Evolutionary conservation across 352 stramenopile species (phyloP), one percentile per base, ranked within the genome.

Genomic region (Plasmopara muralis): DNA sequence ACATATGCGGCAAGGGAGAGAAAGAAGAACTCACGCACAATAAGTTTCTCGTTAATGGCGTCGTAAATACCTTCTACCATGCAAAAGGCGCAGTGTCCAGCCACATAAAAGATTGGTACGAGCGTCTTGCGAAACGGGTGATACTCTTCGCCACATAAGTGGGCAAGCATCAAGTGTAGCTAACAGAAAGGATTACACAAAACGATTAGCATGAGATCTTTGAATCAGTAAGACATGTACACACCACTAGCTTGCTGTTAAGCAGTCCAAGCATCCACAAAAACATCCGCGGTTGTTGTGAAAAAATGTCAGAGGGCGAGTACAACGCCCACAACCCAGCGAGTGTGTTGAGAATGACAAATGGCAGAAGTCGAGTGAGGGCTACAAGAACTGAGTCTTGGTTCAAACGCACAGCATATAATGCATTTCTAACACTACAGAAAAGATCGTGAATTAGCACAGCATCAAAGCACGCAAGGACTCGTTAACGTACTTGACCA

Each of bases 71-170:
- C 81, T 58, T 93, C 74, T 47, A 88, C 43, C 74, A 90, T 86
- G 48, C 78, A 80, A 62, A 91, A 93, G 35, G 72, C 68, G 58
- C 74, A 87, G 57, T 94, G 83, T 20, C 71, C 83, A 13, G 83
- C 83, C 16, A 94, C 82, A 64, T 90, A 94, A 54, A 94, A 90
- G 50, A 94, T 86, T n/a, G 83, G 83, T 48, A 92, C 83, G 13
- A 94, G 80, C 50, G 83, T 94, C 66, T 94, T 94, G 48, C 83
- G 83, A 66, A 92, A 94, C 49, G 83, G 83, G 48, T 92, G 83
- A 53, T 92, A 94, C 60, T 94, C 83, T 55, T 94, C 83, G 6
- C 80, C 82, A 15, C 81, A 92, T 58, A 94, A 56, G 47, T 94
- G 83, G 45, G 83, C 83, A 20, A 94, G 57, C 83, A 94, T 94